Evolutionary conservation across 2,329 filamentous ascomycete genomes (phyloP).

Genomic region (Trichophyton benhamiae): DNA sequence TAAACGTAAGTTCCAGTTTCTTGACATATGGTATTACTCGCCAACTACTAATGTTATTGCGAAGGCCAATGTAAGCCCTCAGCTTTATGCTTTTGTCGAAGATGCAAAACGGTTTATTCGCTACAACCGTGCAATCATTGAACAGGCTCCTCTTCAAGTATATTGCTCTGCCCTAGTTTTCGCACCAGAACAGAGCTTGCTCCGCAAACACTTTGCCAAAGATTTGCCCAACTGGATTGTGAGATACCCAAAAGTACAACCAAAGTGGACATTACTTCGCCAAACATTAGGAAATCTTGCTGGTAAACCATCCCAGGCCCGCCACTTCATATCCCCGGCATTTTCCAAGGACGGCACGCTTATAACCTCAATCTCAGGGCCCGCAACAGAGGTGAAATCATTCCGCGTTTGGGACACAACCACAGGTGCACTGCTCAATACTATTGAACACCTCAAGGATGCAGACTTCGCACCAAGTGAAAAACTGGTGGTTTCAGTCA

Average conservation of each 20-base stretch:
- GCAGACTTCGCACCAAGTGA: neutral
- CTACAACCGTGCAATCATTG: constrained; percentile 18
- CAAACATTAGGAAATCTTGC: neutral
- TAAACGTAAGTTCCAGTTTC: neutral
- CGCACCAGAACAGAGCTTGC: constrained; percentile 18
- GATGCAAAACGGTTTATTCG: constrained; percentile 24
- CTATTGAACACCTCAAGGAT: neutral
- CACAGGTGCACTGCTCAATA: neutral
- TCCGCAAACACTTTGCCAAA: constrained; percentile 17
- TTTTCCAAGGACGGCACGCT: neutral
- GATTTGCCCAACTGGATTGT: constrained; percentile 14
- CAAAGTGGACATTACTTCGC: neutral
- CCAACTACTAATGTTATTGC: neutral
- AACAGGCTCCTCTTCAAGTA: constrained; percentile 25
- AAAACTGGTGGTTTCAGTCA: neutral
- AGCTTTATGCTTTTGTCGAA: constrained; percentile 21
- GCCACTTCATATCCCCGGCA: neutral
- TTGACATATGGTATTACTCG: neutral
- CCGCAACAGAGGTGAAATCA: neutral
- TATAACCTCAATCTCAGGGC: neutral
- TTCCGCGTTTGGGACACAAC: neutral
- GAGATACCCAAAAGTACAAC: neutral
- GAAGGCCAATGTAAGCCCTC: neutral
- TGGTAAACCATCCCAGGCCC: neutral
- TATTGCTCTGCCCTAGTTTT: constrained; percentile 26